Evolutionary conservation across 208 protist species (phyloP).

Genomic region (Trypanosoma vivax): DNA sequence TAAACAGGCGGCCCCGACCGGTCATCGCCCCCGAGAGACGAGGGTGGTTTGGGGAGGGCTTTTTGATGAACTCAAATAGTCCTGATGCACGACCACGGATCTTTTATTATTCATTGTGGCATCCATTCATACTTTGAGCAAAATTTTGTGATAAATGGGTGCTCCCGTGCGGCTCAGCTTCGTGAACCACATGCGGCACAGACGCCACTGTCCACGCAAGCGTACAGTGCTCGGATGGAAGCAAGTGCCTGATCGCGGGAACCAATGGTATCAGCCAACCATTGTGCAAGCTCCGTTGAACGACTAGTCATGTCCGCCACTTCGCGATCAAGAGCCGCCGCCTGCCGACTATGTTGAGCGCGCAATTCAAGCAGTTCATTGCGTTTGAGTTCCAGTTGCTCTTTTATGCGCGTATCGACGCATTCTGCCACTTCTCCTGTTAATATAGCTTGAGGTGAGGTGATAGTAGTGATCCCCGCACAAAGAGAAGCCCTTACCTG

Average conservation of each 20-base stretch:
- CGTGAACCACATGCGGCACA: constrained; percentile 11
- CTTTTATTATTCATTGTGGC: no score
- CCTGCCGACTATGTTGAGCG: constrained; percentile 9
- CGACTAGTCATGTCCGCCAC: constrained; percentile 42
- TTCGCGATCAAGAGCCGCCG: constrained; percentile 38
- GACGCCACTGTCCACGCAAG: constrained; percentile 10
- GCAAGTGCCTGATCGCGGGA: constrained; percentile 6
- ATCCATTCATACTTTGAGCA: no score
- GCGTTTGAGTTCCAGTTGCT: constrained; percentile 15
- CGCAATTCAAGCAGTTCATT: constrained; percentile 22
- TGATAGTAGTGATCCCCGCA: constrained; percentile 4
- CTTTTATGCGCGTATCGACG: constrained; percentile 15
- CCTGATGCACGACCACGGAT: no score
- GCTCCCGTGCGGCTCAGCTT: background rate
- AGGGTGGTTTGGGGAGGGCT: no score
- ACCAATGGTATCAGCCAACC: constrained; percentile 23
- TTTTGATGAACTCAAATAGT: no score
- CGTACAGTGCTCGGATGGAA: constrained; percentile 12
- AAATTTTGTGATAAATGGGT: background rate
- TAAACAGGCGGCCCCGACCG: no score
- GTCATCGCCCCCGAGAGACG: no score
- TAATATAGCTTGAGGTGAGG: background rate
- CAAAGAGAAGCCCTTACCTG: constrained; percentile 6
- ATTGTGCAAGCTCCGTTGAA: constrained; percentile 23
- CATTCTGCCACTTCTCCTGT: no score